phyloP scores from a whole-genome alignment of 345 rosid genomes.

The Moricandia arvensis region DNA sequence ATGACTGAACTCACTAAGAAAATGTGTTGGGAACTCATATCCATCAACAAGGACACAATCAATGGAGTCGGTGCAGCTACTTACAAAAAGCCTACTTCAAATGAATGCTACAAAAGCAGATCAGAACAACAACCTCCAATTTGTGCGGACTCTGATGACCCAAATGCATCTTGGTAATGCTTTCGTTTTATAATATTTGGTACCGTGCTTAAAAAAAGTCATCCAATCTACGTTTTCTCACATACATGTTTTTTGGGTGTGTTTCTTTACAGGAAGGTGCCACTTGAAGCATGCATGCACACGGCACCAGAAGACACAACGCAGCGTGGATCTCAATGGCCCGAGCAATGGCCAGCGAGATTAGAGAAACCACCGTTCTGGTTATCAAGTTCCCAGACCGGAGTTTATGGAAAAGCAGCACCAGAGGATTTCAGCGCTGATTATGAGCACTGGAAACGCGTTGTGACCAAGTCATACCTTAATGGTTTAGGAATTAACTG shows the following conservation, averaged over 20 bases:
- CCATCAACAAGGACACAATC: slow-evolving; percentile 63
- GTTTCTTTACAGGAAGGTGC: slow-evolving; percentile 62
- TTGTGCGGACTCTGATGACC: slow-evolving; percentile 79
- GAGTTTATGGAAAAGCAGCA: slow-evolving; percentile 91
- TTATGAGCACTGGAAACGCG: slow-evolving; percentile 83
- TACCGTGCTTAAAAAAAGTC: not conserved
- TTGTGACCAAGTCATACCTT: slow-evolving; percentile 76
- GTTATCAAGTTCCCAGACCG: slow-evolving; percentile 76
- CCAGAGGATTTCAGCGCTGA: slow-evolving; percentile 84
- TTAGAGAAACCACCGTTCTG: slow-evolving; percentile 77
- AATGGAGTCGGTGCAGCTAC: slow-evolving; percentile 78
- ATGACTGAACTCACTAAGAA: slow-evolving; percentile 72
- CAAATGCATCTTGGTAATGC: slow-evolving; percentile 87
- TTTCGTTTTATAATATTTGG: not conserved
- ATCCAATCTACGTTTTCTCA: not conserved
- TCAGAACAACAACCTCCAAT: slow-evolving; percentile 69
- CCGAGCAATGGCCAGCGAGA: slow-evolving; percentile 91
- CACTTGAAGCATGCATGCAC: slow-evolving; percentile 92
- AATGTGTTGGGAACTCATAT: slow-evolving; percentile 90
- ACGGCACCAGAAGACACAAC: slow-evolving; percentile 55
- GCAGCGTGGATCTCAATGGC: slow-evolving; percentile 91
- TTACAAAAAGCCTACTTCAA: slow-evolving; percentile 75
- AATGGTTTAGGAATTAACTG: slow-evolving; percentile 86
- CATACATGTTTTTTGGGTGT: slow-evolving; percentile 2
- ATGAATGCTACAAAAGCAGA: slow-evolving; percentile 78